Conservation (phyloP, 2,329 filamentous ascomycete species). For the Eutypella sp. region DNA sequence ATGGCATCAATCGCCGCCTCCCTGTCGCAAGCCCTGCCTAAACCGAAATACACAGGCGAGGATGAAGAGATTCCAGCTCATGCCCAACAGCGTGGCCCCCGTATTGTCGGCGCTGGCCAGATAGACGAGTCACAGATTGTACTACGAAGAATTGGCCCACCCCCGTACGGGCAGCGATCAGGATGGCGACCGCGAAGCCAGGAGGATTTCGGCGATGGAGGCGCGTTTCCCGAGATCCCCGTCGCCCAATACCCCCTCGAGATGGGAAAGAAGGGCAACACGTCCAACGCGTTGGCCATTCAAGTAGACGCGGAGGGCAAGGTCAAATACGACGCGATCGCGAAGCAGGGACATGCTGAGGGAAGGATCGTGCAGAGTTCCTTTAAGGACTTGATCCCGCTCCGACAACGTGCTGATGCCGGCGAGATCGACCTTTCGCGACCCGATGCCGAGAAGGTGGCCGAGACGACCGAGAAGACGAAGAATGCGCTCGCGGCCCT, state of each 20-base stretch:
- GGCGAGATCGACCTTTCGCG: constrained; percentile 85
- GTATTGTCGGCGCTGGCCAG: constrained; percentile 74
- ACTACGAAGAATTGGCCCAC: constrained; percentile 73
- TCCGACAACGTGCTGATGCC: constrained; percentile 86
- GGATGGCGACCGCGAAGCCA: constrained; percentile 86
- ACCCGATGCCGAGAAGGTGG: constrained; percentile 79
- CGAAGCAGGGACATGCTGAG: constrained; percentile 79
- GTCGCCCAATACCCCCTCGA: constrained; percentile 94
- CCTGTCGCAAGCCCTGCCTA: constrained; percentile 75
- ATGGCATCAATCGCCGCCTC: constrained; percentile 68
- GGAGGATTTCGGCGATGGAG: constrained; percentile 94
- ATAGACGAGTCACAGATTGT: constrained; percentile 84
- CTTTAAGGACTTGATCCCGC: constrained; percentile 93
- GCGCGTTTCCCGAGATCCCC: constrained; percentile 89
- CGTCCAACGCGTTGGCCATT: constrained; percentile 84
- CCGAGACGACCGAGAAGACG: constrained; percentile 79
- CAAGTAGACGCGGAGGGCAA: constrained; percentile 89
- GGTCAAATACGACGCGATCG: constrained; percentile 94
- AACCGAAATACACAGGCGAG: constrained; percentile 86
- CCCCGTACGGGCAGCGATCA: constrained; percentile 77
- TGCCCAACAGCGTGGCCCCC: constrained; percentile 71
- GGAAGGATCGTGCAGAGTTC: constrained; percentile 85
- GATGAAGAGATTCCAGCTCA: constrained; percentile 73
- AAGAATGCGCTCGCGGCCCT: constrained; percentile 78
- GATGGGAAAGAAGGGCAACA: constrained; percentile 78